Conservation (phyloP, 306 rosid genomes). For the Oxytropis ochrocephala region DNA sequence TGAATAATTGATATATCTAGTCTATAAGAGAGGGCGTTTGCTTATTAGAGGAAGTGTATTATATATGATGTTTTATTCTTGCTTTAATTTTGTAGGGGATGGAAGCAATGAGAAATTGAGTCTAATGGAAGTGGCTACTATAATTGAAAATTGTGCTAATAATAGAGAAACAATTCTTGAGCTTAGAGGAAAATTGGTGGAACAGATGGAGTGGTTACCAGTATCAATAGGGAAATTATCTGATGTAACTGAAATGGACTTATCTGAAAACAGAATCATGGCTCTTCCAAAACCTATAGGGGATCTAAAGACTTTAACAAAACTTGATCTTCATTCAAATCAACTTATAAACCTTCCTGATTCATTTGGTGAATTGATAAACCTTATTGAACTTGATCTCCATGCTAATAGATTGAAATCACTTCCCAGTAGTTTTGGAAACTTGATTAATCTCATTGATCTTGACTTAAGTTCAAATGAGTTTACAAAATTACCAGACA, state of each 20-base stretch:
- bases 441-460: constrained; percentile 54
- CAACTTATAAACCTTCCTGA: constrained; percentile 81
- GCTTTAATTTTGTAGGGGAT: constrained; percentile 29
- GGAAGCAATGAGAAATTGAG: constrained; percentile 60
- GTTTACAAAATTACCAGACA: constrained; percentile 56
- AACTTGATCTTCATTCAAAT: constrained; percentile 82
- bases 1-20: no score
- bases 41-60: background rate
- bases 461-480: constrained; percentile 77
- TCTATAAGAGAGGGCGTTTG: no score
- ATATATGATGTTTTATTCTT: background rate
- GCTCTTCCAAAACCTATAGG: constrained; percentile 73
- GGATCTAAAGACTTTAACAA: constrained; percentile 62
- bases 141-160: constrained; percentile 63
- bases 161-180: constrained; percentile 53
- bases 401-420: constrained; percentile 70
- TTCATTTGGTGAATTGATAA: constrained; percentile 68
- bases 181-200: constrained; percentile 71
- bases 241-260: constrained; percentile 50
- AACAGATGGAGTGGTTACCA: constrained; percentile 85
- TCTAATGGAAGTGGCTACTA: constrained; percentile 77
- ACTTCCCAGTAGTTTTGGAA: constrained; percentile 61
- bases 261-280: constrained; percentile 81
- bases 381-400: constrained; percentile 68
- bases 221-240: constrained; percentile 76